Base-by-base conservation (phyloP, 2,329 filamentous ascomycete species). In the Coniella lustricola region DNA sequence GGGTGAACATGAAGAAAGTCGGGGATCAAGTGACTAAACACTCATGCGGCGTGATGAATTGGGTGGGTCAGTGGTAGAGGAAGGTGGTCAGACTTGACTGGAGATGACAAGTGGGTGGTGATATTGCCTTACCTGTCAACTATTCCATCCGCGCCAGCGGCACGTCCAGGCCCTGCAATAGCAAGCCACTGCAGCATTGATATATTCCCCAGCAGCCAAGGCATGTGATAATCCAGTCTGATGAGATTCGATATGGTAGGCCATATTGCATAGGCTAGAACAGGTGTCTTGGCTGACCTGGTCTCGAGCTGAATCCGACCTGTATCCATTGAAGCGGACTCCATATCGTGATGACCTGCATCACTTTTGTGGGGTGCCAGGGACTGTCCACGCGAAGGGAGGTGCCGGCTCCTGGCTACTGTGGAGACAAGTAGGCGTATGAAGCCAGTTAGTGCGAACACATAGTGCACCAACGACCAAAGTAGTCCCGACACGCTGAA, bases 101-200 rank as follows among this genome's bases (percentile, higher is more conserved):
- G 16, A 17, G 44, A 53, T n/a, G 44, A 50, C 36, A 53, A 48
- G 16, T 18, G 32, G 29, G 40, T 41, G 38, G 22, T 18, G 12
- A 29, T 22, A 5, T 50, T 54, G 60, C 88, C 84, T n/a, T 82
- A 97, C 91, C 89, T 94, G 73, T 97, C 91, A 67, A 96, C 72
- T 65, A 82, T 76, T 55, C 89, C 84, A 65, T 94, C 78, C 22
- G 85, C 79, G 60, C 78, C 76, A 62, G 86, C 89, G 55, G 95
- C 67, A 67, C 70, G 78, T 60, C 89, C 87, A 55, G 87, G 87
- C 20, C 90, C 88, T 60, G 75, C 73, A 61, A 91, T 68, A 60
- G 82, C 76, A 57, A 81, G 75, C 74, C 86, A 84, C 68, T 93
- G 88, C 57, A 85, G 65, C 66, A 95, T 77, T 49, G 86, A 85